Evolutionary conservation across 2,329 filamentous ascomycete genomes (phyloP).

Genomic region (Aulographum hederae): DNA sequence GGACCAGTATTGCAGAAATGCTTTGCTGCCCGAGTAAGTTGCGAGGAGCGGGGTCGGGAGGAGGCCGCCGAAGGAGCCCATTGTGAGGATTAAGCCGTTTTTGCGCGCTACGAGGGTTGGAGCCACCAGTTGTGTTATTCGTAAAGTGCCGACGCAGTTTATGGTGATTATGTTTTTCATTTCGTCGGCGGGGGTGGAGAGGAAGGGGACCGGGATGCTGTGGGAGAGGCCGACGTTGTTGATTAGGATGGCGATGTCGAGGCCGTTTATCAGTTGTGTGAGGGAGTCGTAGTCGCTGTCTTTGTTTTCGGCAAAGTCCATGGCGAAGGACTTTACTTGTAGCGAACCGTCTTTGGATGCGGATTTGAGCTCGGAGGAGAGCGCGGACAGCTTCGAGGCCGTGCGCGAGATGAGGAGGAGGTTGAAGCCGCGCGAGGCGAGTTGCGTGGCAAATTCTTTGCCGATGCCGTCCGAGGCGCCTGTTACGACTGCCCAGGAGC

Average conservation of each 20-base stretch:
- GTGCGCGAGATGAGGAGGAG: conserved; percentile 89
- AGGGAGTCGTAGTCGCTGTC: conserved; percentile 66
- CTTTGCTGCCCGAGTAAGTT: conserved; percentile 94
- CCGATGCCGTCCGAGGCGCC: conserved; percentile 92
- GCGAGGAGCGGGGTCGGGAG: conserved; percentile 82
- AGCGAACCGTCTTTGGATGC: conserved; percentile 47
- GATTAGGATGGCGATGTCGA: conserved; percentile 75
- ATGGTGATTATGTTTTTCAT: conserved; percentile 83
- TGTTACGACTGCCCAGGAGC: conserved; percentile 86
- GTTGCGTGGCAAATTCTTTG: conserved; percentile 85
- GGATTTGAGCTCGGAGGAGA: conserved; percentile 56
- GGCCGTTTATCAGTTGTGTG: conserved; percentile 44
- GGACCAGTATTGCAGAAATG: conserved; percentile 95
- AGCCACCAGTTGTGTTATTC: conserved; percentile 68
- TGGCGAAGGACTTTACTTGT: conserved; percentile 57
- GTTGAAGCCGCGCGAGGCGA: conserved; percentile 86
- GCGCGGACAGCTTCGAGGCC: conserved; percentile 66
- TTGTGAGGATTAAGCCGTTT: conserved; percentile 79
- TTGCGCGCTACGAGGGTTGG: conserved; percentile 73
- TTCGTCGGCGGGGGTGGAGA: conserved; percentile 60
- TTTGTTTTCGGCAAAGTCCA: conserved; percentile 76
- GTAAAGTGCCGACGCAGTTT: conserved; percentile 83
- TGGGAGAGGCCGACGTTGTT: conserved; percentile 97
- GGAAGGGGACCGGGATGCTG: conserved; percentile 78
- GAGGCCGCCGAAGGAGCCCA: conserved; percentile 92